Evolutionary conservation across 116 monocot genomes (phyloP).

Genomic region (Phalaenopsis hybrid): DNA sequence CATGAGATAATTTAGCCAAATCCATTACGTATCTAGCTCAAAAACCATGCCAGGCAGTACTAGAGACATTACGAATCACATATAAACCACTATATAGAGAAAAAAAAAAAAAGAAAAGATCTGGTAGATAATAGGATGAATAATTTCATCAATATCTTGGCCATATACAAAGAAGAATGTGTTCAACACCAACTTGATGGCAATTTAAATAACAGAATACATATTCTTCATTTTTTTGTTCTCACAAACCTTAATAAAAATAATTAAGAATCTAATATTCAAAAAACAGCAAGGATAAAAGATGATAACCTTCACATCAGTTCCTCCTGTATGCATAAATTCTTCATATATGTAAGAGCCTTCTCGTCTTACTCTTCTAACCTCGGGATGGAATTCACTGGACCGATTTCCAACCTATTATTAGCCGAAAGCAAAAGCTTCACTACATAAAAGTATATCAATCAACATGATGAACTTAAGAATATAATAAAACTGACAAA

Average conservation of each 20-base stretch:
- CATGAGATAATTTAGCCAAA: too few relatives aligned
- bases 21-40: too few relatives aligned
- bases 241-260: not conserved
- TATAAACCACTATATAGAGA: too few relatives aligned
- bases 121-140: too few relatives aligned
- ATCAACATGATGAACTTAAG: not conserved
- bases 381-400: slow-evolving; percentile 98
- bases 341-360: slow-evolving; percentile 99
- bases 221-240: not conserved
- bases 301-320: slow-evolving; percentile 85
- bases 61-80: too few relatives aligned
- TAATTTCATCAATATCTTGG: not conserved
- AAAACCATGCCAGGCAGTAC: too few relatives aligned
- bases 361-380: slow-evolving; percentile 89
- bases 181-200: not conserved
- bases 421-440: not conserved
- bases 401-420: slow-evolving; percentile 91
- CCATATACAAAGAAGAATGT: not conserved
- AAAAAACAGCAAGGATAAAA: not conserved
- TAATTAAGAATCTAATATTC: not conserved
- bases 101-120: too few relatives aligned
- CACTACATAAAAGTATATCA: not conserved
- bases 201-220: not conserved
- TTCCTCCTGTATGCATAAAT: slow-evolving; percentile 99
- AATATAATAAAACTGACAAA: not conserved